phyloP scores from a whole-genome alignment of 2,329 filamentous ascomycete species.

The Microsporum canis region DNA sequence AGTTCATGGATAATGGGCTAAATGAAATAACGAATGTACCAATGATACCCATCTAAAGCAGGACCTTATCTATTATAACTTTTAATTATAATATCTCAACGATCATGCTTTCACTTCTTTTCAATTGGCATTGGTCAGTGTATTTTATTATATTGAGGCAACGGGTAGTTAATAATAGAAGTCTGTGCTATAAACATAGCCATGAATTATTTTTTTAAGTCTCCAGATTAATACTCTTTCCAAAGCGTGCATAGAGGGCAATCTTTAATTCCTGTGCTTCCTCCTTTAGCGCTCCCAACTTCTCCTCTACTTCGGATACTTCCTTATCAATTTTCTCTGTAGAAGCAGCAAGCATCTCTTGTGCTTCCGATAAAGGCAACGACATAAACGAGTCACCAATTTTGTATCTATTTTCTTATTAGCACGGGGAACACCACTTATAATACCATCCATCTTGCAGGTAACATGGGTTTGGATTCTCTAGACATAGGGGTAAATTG shows the following conservation, averaged over 20 bases:
- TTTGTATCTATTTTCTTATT: conserved; percentile 60
- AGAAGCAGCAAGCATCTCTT: conserved; percentile 66
- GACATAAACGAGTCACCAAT: conserved; percentile 94
- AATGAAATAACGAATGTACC: conserved; percentile 5
- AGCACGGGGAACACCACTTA: not conserved
- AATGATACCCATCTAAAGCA: conserved; percentile 1
- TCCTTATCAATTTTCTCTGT: conserved; percentile 65
- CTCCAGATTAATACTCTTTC: conserved; percentile 92
- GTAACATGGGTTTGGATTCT: not conserved
- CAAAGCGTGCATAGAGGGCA: conserved; percentile 85
- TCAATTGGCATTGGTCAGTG: not conserved
- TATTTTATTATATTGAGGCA: not conserved
- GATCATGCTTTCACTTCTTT: not conserved
- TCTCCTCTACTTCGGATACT: conserved; percentile 64
- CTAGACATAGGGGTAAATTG: not conserved
- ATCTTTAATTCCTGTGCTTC: conserved; percentile 89
- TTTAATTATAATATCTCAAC: conserved; percentile 2
- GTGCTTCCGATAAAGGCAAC: conserved; percentile 69
- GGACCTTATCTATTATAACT: not conserved
- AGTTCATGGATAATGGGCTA: not conserved
- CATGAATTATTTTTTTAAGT: conserved; percentile 4
- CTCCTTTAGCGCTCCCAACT: conserved; percentile 61
- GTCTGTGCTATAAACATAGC: not conserved
- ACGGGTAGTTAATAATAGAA: not conserved
- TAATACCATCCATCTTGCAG: not conserved